These are phyloP conservation scores for Sindora glabra DNA, from an alignment of 306 rosid genomes.

Conservation along the genomic window DNA sequence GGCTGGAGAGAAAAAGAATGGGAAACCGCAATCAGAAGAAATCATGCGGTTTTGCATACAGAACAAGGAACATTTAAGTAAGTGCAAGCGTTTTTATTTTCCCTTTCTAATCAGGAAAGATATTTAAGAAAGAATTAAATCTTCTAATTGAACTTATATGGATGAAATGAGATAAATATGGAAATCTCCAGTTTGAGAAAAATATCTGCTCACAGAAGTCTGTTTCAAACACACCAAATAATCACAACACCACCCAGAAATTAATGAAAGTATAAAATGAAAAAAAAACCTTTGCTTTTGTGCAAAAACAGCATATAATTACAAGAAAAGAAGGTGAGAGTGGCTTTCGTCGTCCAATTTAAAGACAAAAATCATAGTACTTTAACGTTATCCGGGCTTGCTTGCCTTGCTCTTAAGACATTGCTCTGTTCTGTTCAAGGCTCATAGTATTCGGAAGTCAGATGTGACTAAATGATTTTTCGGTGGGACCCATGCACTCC, in stretches of 20 bases:
- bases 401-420: neutral
- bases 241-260: no score
- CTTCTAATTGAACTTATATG: neutral
- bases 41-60: neutral
- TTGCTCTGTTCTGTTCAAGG: neutral
- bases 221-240: no score
- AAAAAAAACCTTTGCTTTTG: neutral
- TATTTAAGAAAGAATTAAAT: neutral
- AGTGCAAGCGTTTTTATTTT: neutral
- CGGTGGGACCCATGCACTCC: no score
- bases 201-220: neutral
- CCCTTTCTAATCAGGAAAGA: constrained; percentile 9
- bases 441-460: neutral
- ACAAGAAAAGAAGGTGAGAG: no score
- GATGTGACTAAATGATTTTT: no score
- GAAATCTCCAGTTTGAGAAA: neutral
- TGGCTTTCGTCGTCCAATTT: no score
- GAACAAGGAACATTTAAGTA: neutral
- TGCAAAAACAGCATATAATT: neutral
- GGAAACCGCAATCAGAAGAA: neutral
- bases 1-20: neutral
- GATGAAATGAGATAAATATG: neutral
- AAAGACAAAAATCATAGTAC: constrained; percentile 25
- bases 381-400: constrained; percentile 6
- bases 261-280: no score